phyloP scores from a whole-genome alignment of 805 yeast species.

The Ogataea philodendri region DNA sequence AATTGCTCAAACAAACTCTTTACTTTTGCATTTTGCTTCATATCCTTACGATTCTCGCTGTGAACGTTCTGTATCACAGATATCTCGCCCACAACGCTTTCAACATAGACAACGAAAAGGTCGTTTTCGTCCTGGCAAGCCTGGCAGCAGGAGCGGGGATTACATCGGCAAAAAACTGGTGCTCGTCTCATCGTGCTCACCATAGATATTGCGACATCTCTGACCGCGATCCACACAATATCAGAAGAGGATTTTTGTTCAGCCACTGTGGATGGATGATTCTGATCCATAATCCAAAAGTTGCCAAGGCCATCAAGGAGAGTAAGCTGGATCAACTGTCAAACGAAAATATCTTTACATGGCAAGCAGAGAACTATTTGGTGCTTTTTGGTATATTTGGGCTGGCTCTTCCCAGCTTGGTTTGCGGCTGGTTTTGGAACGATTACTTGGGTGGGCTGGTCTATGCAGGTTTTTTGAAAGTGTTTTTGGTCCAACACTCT shows the following conservation, averaged over 20 bases:
- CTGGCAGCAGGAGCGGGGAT: constrained; percentile 72
- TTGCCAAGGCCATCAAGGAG: constrained; percentile 38
- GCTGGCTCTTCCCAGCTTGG: constrained; percentile 60
- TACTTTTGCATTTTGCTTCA: constrained; percentile 55
- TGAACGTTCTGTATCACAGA: constrained; percentile 83
- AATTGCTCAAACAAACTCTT: constrained; percentile 36
- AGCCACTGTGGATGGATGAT: constrained; percentile 90
- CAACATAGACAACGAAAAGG: constrained; percentile 37
- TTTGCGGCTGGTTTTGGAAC: constrained; percentile 67
- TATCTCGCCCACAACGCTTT: constrained; percentile 66
- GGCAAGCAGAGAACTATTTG: constrained; percentile 75
- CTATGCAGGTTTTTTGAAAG: constrained; percentile 75
- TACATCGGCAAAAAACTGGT: constrained; percentile 79
- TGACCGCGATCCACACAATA: constrained; percentile 83
- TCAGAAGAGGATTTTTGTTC: constrained; percentile 75
- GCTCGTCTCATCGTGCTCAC: constrained; percentile 81
- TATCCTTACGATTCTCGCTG: constrained; percentile 60
- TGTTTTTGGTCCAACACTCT: constrained; percentile 74
- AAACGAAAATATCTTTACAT: constrained; percentile 49
- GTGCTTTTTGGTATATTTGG: constrained; percentile 44
- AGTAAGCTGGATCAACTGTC: constrained; percentile 62
- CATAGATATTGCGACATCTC: constrained; percentile 81
- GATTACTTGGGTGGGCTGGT: constrained; percentile 75
- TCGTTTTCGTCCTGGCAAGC: constrained; percentile 52
- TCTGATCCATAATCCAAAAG: constrained; percentile 60